Evolutionary conservation across 1,284 basidiomycete species (phyloP).

Genomic region (Athelia sp.): DNA sequence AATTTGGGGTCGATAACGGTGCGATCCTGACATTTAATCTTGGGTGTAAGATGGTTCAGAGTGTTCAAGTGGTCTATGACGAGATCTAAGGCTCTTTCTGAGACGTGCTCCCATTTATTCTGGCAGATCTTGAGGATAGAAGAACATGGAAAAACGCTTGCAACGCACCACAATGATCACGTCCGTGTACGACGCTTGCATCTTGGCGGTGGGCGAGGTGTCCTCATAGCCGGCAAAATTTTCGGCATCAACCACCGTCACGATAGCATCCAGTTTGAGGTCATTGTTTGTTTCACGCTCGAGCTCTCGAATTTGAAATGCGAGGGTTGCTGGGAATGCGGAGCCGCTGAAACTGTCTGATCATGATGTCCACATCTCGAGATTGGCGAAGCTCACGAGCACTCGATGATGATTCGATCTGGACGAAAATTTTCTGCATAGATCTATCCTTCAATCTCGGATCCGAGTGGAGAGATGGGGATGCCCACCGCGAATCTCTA

Average conservation of each 20-base stretch:
- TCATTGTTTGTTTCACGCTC: constrained; percentile 72
- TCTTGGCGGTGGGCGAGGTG: constrained; percentile 80
- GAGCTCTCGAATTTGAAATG: constrained; percentile 86
- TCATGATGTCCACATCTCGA: neutral
- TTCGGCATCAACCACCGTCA: constrained; percentile 86
- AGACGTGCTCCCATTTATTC: constrained; percentile 86
- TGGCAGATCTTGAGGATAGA: constrained; percentile 20
- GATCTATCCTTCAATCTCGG: neutral
- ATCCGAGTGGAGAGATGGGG: neutral
- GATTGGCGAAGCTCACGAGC: constrained; percentile 57
- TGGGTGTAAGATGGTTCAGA: constrained; percentile 84
- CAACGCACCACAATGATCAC: constrained; percentile 74
- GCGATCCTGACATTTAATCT: constrained; percentile 64
- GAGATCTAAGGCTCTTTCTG: constrained; percentile 72
- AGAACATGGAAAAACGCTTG: constrained; percentile 7
- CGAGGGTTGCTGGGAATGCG: constrained; percentile 85
- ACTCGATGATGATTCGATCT: constrained; percentile 89
- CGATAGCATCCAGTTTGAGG: constrained; percentile 81
- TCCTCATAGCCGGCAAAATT: constrained; percentile 91
- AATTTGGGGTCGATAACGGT: constrained; percentile 68
- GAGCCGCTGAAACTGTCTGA: constrained; percentile 55
- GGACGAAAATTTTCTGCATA: constrained; percentile 69
- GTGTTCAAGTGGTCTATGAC: constrained; percentile 86
- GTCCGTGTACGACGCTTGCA: constrained; percentile 93
- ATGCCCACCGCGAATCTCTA: constrained; percentile 73